Evolutionary conservation across 2,329 filamentous ascomycete species (phyloP).

Genomic region (Samsoniella hepiali): DNA sequence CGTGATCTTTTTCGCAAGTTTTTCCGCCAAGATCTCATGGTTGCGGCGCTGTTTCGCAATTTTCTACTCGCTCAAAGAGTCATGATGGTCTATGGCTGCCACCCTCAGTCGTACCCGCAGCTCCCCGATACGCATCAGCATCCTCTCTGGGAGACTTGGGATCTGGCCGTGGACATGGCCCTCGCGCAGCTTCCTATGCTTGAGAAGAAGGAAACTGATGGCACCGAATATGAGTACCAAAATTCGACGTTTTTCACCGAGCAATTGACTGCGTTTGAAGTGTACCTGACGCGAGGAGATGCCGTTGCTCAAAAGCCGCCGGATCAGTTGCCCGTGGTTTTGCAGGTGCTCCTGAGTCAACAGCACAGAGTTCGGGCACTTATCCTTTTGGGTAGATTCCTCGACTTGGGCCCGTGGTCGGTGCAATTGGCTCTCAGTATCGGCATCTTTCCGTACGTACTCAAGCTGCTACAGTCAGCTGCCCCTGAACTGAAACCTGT

Average conservation of each 20-base stretch:
- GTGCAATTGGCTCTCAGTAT: conserved; percentile 98
- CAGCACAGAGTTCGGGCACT: conserved; percentile 88
- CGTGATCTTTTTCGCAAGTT: conserved; percentile 92
- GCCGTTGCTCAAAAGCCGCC: conserved; percentile 83
- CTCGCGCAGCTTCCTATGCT: conserved; percentile 83
- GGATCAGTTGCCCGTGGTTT: conserved; percentile 91
- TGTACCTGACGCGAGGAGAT: conserved; percentile 79
- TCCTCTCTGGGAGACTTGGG: conserved; percentile 95
- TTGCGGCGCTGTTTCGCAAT: conserved; percentile 95
- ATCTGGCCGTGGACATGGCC: conserved; percentile 93
- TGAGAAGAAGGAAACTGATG: conserved; percentile 71
- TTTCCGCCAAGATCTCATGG: conserved; percentile 96
- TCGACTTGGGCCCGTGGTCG: conserved; percentile 95
- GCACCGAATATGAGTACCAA: conserved; percentile 81
- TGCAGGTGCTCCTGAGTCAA: conserved; percentile 93
- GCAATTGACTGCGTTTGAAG: conserved; percentile 93
- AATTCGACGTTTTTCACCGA: conserved; percentile 97
- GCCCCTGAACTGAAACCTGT: conserved; percentile 93
- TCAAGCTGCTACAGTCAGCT: conserved; percentile 93
- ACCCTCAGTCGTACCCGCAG: conserved; percentile 85
- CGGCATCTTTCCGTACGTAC: conserved; percentile 97
- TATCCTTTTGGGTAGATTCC: conserved; percentile 86
- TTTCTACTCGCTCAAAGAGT: conserved; percentile 92
- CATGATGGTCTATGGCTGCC: conserved; percentile 94
- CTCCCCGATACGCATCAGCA: conserved; percentile 96